These are phyloP conservation scores for Botrytis sinoallii DNA, from an alignment of 2,329 filamentous ascomycete species.

Conservation along the genomic window DNA sequence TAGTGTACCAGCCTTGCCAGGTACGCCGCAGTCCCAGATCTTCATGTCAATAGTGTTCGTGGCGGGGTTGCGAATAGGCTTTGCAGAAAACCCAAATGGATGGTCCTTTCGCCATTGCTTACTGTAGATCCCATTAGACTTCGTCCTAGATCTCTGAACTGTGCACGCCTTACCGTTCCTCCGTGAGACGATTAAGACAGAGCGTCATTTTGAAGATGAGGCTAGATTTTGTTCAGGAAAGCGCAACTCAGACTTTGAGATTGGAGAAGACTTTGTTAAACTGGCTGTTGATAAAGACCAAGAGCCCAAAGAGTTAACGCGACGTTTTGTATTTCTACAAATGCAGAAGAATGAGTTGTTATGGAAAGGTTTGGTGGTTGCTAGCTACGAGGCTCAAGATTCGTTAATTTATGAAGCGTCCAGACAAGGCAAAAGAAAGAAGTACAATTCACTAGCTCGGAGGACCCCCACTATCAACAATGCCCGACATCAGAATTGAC, in stretches of 20 bases:
- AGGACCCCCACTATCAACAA: background rate
- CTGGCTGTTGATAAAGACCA: background rate
- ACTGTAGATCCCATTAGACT: slow-evolving; percentile 11
- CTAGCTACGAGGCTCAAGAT: slow-evolving; percentile 16
- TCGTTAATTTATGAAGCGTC: slow-evolving; percentile 11
- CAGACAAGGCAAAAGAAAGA: slow-evolving; percentile 17
- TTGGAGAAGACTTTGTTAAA: background rate
- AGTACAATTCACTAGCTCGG: slow-evolving; percentile 8
- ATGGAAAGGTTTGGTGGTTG: slow-evolving; percentile 13
- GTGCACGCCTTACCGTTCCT: slow-evolving; percentile 51
- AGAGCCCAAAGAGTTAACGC: background rate
- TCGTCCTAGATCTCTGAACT: background rate
- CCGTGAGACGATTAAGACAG: slow-evolving; percentile 81
- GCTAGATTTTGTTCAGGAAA: slow-evolving; percentile 3
- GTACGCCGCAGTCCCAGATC: slow-evolving; percentile 94
- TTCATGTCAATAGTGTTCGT: slow-evolving; percentile 87
- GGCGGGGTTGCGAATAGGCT: slow-evolving; percentile 69
- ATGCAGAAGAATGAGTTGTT: background rate
- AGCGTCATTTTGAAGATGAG: slow-evolving; percentile 64
- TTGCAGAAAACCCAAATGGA: slow-evolving; percentile 95
- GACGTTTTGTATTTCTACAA: background rate
- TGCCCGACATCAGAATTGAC: slow-evolving; percentile 12
- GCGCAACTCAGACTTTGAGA: background rate
- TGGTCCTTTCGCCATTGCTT: slow-evolving; percentile 98
- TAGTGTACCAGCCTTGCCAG: slow-evolving; percentile 92